These are phyloP conservation scores for Trichoderma atroviride DNA, from an alignment of 2,329 filamentous ascomycete species.

Conservation along the genomic window DNA sequence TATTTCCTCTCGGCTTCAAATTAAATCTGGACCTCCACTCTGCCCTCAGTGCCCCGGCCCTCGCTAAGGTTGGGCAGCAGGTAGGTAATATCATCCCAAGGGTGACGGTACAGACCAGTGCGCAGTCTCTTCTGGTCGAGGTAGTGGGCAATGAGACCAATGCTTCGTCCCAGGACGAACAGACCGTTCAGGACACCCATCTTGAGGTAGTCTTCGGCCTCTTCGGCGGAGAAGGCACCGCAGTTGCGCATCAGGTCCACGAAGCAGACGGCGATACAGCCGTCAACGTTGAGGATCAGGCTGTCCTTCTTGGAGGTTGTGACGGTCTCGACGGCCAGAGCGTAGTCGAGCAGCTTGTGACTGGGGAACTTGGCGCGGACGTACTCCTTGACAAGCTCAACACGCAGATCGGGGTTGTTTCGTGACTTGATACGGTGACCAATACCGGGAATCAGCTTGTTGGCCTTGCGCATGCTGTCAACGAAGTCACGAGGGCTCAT, in stretches of 20 bases:
- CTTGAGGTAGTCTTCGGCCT: conserved; percentile 97
- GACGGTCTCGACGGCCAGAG: conserved; percentile 94
- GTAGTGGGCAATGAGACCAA: conserved; percentile 99
- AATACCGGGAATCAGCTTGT: conserved; percentile 99
- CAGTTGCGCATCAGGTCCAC: conserved; percentile 97
- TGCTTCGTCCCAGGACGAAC: conserved; percentile 94
- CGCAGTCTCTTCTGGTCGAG: conserved; percentile 99
- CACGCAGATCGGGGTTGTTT: conserved; percentile 99
- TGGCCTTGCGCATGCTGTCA: conserved; percentile 98
- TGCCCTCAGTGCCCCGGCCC: conserved; percentile 75
- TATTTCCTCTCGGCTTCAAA: conserved; percentile 29
- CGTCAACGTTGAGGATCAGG: conserved; percentile 98
- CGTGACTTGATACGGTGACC: conserved; percentile 99
- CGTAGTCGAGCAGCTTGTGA: conserved; percentile 98
- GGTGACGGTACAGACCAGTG: conserved; percentile 97
- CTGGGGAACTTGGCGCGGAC: conserved; percentile 96
- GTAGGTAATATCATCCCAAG: conserved; percentile 98
- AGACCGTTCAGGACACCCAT: conserved; percentile 99
- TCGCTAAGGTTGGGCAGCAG: conserved; percentile 79
- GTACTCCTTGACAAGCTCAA: conserved; percentile 99
- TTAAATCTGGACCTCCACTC: conserved; percentile 86
- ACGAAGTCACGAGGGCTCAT: conserved; percentile 98
- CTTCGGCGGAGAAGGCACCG: conserved; percentile 92
- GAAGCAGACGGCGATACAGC: conserved; percentile 97
- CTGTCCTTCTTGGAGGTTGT: conserved; percentile 99